Evolutionary conservation across 2,329 filamentous ascomycete species (phyloP).

Genomic region (Nemania sp.): DNA sequence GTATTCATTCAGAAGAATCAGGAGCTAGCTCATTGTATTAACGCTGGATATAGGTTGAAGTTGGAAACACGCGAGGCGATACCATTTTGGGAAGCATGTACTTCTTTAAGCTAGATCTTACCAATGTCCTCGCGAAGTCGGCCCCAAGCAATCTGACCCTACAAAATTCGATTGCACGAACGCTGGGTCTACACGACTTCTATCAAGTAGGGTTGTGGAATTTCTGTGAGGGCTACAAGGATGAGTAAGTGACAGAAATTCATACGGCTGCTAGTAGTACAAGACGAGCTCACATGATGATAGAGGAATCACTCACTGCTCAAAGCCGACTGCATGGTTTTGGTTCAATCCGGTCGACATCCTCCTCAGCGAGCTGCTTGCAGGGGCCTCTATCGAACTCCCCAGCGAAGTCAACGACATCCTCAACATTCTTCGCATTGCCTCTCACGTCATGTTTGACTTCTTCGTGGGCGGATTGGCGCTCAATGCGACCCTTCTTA

Average conservation of each 20-base stretch:
- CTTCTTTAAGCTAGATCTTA: slow-evolving; percentile 82
- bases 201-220: slow-evolving; percentile 92
- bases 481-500: slow-evolving; percentile 72
- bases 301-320: slow-evolving; percentile 77
- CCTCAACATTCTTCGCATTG: slow-evolving; percentile 72
- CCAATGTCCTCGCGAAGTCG: slow-evolving; percentile 75
- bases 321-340: slow-evolving; percentile 69
- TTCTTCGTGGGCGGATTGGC: slow-evolving; percentile 76
- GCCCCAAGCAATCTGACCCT: slow-evolving; percentile 69
- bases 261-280: neutral
- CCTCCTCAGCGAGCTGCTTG: slow-evolving; percentile 75
- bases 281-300: slow-evolving; percentile 49
- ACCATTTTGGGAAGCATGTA: slow-evolving; percentile 70
- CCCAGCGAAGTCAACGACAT: slow-evolving; percentile 74
- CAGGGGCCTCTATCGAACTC: slow-evolving; percentile 80
- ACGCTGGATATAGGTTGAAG: slow-evolving; percentile 52
- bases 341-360: slow-evolving; percentile 93
- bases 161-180: slow-evolving; percentile 85
- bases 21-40: neutral
- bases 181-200: slow-evolving; percentile 88
- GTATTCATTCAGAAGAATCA: slow-evolving; percentile 24
- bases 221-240: slow-evolving; percentile 84
- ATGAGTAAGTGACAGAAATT: slow-evolving; percentile 49
- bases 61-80: slow-evolving; percentile 71
- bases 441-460: slow-evolving; percentile 85